Base-by-base conservation (phyloP, 2,329 filamentous ascomycete species). In the Aspergillus oerlinghausenensis region DNA sequence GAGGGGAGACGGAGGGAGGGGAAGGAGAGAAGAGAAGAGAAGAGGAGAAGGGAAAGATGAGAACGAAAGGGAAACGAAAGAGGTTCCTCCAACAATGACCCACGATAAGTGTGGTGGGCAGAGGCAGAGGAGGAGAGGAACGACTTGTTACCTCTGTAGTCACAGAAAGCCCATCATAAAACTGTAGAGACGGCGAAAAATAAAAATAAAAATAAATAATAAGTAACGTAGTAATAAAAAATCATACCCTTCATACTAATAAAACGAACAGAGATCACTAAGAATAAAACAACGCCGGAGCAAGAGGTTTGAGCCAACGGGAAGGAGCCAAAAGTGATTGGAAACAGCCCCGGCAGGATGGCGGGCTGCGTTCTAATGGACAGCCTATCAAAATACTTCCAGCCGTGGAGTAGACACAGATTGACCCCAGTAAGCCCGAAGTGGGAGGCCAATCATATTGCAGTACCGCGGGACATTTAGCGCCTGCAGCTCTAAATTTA, bases 401-500 rank as follows among this genome's bases (percentile, higher is more conserved):
- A 21, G 4, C 5, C 4, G 51, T 55, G 55, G 61, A 43, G 50
- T 35, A n/a, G 42, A 28, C 52, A 40, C 40, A 49, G 23, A 51
- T 42, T 43, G 50, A 38, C 58, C 49, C 56, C 52, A 35, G 51
- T 58, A 57, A 52, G 45, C 58, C 58, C 58, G 53, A 59, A 54
- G 54, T 51, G 54, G 35, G 38, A 55, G 49, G 35, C 66, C 65
- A 68, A 68, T 66, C 55, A 66, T 2, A 47, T 10, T 21, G 7
- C 40, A 42, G 42, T 40, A 55, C 45, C 49, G 54, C 60, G 52
- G 50, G 53, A 51, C 55, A 54, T 56, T 55, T 54, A 62, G 57
- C 60, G 55, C 59, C 56, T 60, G 61, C 59, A 65, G 67, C 69
- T 69, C 70, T 73, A 73, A 71, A 67, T 73, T 73, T 73, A 73